Evolutionary conservation across 2,329 filamentous ascomycete genomes (phyloP).

Genomic region (Lanzia echinophila): DNA sequence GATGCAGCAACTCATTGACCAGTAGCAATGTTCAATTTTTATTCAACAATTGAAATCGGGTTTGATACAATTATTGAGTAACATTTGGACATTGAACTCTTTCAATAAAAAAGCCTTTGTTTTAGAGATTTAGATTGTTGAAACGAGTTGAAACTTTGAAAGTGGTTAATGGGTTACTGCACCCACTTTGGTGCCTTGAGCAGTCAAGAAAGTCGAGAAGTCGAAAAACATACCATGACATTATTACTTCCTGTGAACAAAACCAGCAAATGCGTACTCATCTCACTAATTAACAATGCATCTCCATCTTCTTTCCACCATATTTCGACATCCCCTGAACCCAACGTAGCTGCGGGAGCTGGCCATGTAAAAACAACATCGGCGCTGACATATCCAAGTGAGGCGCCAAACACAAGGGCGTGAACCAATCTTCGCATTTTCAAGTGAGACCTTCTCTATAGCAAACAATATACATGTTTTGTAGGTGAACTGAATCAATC

Average conservation of each 20-base stretch:
- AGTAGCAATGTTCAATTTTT: no score
- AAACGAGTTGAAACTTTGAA: no score
- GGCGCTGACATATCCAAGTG: neutral
- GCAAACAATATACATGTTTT: neutral
- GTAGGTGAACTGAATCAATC: neutral
- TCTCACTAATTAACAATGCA: slow-evolving; percentile 2
- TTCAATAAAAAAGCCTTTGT: no score
- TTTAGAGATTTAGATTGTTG: no score
- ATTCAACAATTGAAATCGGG: no score
- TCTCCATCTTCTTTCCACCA: slow-evolving; percentile 8
- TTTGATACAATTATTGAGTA: no score
- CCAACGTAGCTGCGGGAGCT: neutral
- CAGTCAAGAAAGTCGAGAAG: neutral
- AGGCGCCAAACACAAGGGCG: neutral
- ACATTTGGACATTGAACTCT: no score
- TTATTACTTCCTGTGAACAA: slow-evolving; percentile 7
- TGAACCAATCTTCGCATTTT: slow-evolving; percentile 2
- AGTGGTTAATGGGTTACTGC: no score
- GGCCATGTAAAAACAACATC: slow-evolving; percentile 8
- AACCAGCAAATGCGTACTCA: slow-evolving; percentile 4
- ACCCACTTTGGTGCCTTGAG: no score
- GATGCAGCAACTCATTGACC: no score
- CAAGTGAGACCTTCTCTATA: neutral
- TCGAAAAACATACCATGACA: neutral
- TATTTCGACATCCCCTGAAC: slow-evolving; percentile 1